Evolutionary conservation across 805 yeast genomes (phyloP), one percentile per base, ranked within the genome.

Genomic region (Kodamaea kaohsiungensis): DNA sequence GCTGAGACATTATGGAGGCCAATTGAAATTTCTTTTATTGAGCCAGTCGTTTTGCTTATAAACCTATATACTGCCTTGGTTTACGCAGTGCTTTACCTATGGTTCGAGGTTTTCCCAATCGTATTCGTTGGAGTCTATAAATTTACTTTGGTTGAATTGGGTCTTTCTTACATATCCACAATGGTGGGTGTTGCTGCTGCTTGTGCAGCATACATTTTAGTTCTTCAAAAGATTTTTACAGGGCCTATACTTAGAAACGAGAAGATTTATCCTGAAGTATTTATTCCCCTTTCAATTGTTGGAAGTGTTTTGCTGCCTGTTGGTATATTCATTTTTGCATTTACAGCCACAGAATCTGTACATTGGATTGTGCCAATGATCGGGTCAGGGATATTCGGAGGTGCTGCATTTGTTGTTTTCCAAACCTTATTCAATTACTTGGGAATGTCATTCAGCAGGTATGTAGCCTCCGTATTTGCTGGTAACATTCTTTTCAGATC

Each of bases 31-130:
- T 73, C 79, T n/a, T 33, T 77, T 18, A 58, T 65, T 48, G 89
- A 85, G 64, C 89, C 88, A 0, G 81, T 81, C 25, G 78, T 84
- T n/a, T 53, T 84, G 15, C 70, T 22, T 6, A 22, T 22, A 4
- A 77, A 84, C 61, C 18, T 78, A 22, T 83, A 83, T 63, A 69
- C 80, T 57, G 82, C 85, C 0, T 60, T 84, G 49, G 71, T 77
- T 5, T 85, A 84, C 64, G 80, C 86, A 22, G 66, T 78, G 27
- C 58, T 81, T 56, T 85, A 82, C 64, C 64, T 83, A 16, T 84
- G 81, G 73, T 82, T 84, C 60, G 88, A 85, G 65, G 84, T 82
- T 6, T 82, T 82, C 67, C 88, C 89, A 9, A 70, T 84, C 33
- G 83, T 81, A 2, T 85, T 78, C 39, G 16, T 43, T 16, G 79